These are phyloP conservation scores for Chenopodium quinoa DNA, from an alignment of 148 eudicot species.

Conservation along the genomic window DNA sequence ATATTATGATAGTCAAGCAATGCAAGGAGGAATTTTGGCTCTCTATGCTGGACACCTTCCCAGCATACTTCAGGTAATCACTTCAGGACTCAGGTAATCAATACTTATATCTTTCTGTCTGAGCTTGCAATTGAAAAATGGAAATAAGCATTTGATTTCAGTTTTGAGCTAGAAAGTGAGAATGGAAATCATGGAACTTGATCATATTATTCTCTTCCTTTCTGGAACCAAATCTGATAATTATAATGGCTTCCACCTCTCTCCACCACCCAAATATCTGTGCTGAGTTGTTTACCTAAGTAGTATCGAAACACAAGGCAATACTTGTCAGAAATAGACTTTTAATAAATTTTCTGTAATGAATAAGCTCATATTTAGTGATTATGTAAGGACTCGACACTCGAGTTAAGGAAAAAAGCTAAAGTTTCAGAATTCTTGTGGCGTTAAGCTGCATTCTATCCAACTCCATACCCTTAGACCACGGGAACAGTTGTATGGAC, in stretches of 20 bases:
- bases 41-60: constrained; percentile 71
- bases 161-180: not conserved
- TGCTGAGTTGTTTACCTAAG: not conserved
- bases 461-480: not conserved
- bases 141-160: not conserved
- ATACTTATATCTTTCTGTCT: not conserved
- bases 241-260: not conserved
- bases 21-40: constrained; percentile 51
- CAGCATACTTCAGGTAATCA: constrained; percentile 61
- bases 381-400: not conserved
- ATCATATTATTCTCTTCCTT: not conserved
- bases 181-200: not conserved
- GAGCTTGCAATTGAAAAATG: not conserved
- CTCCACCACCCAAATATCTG: not conserved
- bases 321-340: not conserved
- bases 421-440: not conserved
- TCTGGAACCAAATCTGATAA: not conserved
- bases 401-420: not conserved
- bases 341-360: not conserved
- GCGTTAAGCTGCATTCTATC: not conserved
- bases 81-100: not conserved
- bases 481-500: not conserved
- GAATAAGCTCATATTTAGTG: not conserved
- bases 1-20: constrained; percentile 44
- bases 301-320: not conserved